A percentile compares a stretch with the other conserved stretches of the same genome.
Conservation (phyloP, 192 early-diverging fungal species). For the Gorgonomyces haynaldii region DNA sequence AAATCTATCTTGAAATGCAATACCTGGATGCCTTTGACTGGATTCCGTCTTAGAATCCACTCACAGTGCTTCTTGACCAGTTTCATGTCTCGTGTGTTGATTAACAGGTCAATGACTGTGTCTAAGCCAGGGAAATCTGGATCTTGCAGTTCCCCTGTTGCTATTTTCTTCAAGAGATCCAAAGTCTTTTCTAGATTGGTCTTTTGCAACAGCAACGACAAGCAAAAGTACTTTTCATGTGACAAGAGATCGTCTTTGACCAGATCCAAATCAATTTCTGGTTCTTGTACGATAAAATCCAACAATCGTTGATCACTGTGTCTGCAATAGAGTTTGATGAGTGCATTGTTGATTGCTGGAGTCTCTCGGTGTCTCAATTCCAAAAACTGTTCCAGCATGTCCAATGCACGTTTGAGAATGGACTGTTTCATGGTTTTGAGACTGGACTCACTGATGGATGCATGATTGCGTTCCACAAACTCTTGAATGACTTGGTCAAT, state of each 20-base stretch:
- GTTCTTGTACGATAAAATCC: slow-evolving; percentile 8
- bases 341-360: too few species aligned
- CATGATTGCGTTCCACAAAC: too few species aligned
- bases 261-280: neutral
- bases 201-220: slow-evolving; percentile 50
- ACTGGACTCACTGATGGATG: too few species aligned
- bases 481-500: too few species aligned
- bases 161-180: slow-evolving; percentile 53
- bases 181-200: slow-evolving; percentile 31
- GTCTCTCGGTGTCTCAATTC: too few species aligned
- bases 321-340: slow-evolving; percentile 38
- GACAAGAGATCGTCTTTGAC: slow-evolving; percentile 35
- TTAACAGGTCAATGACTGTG: slow-evolving; percentile 12
- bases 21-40: slow-evolving; percentile 22
- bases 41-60: slow-evolving; percentile 19
- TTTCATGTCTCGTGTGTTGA: slow-evolving; percentile 6
- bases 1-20: slow-evolving; percentile 3
- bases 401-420: too few species aligned
- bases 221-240: slow-evolving; percentile 43
- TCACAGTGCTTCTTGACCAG: slow-evolving; percentile 12
- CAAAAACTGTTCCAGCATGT: too few species aligned
- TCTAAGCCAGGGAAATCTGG: slow-evolving; percentile 26
- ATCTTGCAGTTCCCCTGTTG: slow-evolving; percentile 36
- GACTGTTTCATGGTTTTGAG: too few species aligned
- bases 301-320: slow-evolving; percentile 10